Conservation (phyloP, 2,329 filamentous ascomycete species). For the Colletotrichum musicola region DNA sequence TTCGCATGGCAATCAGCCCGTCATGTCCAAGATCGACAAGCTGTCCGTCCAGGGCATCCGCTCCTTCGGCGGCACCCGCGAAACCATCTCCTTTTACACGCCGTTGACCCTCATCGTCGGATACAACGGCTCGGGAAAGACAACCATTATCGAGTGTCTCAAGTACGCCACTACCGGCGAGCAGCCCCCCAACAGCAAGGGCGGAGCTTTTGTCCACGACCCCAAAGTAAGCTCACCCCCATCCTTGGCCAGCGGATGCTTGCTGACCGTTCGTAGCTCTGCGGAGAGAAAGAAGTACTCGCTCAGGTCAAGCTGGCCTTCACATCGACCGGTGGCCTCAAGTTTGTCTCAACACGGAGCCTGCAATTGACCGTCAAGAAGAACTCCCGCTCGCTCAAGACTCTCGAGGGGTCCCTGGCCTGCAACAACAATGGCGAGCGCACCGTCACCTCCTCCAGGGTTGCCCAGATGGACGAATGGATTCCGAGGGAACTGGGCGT, state of each 20-base stretch:
- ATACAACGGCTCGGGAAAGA: conserved; percentile 97
- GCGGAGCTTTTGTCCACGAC: conserved; percentile 95
- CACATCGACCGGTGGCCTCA: conserved; percentile 79
- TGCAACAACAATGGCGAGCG: conserved; percentile 85
- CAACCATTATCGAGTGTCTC: conserved; percentile 97
- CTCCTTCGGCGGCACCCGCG: conserved; percentile 80
- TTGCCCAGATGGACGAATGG: conserved; percentile 84
- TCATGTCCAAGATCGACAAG: conserved; percentile 87
- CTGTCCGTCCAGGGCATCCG: conserved; percentile 86
- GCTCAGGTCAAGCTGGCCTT: conserved; percentile 95
- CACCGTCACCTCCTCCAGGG: conserved; percentile 81
- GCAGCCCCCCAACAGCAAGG: conserved; percentile 89
- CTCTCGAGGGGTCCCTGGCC: conserved; percentile 83
- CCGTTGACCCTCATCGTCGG: conserved; percentile 97
- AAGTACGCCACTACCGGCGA: conserved; percentile 98
- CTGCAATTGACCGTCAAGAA: conserved; percentile 91
- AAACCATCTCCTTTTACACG: conserved; percentile 88
- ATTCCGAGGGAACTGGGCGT: conserved; percentile 91
- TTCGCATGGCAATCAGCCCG: conserved; percentile 38
- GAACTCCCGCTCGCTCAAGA: conserved; percentile 80
- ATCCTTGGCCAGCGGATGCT: not conserved
- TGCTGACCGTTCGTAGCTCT: conserved; percentile 62
- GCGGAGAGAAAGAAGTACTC: conserved; percentile 87
- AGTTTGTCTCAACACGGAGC: conserved; percentile 86
- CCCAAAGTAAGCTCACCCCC: conserved; percentile 71